Percentiles rank a stretch among this genome's conserved stretches.
Conservation (phyloP, 2,329 filamentous ascomycete genomes). For the Epichloe hybrida region DNA sequence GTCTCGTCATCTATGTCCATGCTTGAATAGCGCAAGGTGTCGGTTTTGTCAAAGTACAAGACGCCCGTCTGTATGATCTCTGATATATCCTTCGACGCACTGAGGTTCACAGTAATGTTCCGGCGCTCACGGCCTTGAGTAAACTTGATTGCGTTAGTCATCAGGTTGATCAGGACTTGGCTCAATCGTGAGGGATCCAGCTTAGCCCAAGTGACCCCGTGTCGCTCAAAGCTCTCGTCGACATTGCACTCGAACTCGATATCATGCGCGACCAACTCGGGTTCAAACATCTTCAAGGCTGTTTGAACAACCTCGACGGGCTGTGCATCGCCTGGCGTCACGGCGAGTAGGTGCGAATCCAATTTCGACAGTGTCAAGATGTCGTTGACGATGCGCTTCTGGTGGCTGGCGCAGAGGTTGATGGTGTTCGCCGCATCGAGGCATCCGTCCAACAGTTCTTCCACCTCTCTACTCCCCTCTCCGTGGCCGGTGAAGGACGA, state of each 20-base stretch:
- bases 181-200: conserved; percentile 62
- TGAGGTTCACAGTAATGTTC: conserved; percentile 50
- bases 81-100: conserved; percentile 42
- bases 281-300: conserved; percentile 67
- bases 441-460: conserved; percentile 37
- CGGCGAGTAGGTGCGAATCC: conserved; percentile 55
- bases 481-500: conserved; percentile 25
- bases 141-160: conserved; percentile 54
- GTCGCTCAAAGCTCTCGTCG: conserved; percentile 50
- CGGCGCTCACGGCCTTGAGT: conserved; percentile 46
- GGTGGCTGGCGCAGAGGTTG: conserved; percentile 64
- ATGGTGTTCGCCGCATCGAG: conserved; percentile 74
- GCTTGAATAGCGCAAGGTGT: conserved; percentile 19
- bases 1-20: conserved; percentile 35
- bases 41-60: conserved; percentile 33
- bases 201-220: conserved; percentile 57
- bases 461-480: conserved; percentile 29
- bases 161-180: conserved; percentile 65
- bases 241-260: conserved; percentile 59
- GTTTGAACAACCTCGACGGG: conserved; percentile 54
- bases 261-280: conserved; percentile 56
- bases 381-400: conserved; percentile 59
- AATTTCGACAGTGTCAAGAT: conserved; percentile 55
- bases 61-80: conserved; percentile 26
- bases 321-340: conserved; percentile 57